Conservation (phyloP, 2,329 filamentous ascomycete genomes). For the Claviceps fusiformis region DNA sequence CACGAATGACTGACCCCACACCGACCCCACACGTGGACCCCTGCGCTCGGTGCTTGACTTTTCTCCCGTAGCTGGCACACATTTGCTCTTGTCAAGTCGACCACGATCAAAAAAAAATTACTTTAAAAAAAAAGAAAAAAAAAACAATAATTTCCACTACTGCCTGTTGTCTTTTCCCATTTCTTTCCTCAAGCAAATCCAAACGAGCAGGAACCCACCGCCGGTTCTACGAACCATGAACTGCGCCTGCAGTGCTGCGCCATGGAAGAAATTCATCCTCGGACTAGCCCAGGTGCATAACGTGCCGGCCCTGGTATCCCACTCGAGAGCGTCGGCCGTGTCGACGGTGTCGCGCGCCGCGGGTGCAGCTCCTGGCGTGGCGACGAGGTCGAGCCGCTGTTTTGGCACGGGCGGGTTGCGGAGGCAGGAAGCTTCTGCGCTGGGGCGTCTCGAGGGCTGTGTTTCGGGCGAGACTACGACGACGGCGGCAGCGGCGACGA, state of each 20-base stretch:
- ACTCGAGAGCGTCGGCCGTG: neutral
- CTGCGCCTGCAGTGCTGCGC: slow-evolving; percentile 32
- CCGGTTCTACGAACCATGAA: slow-evolving; percentile 21
- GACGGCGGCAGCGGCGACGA: neutral
- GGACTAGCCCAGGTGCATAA: slow-evolving; percentile 28
- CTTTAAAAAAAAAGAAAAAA: too few relatives aligned
- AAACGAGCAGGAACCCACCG: too few relatives aligned
- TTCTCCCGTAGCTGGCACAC: too few relatives aligned
- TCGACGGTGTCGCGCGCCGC: neutral
- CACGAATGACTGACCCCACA: neutral
- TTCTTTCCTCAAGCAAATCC: too few relatives aligned
- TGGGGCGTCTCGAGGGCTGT: neutral
- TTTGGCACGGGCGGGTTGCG: neutral
- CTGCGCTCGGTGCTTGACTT: too few relatives aligned
- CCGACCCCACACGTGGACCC: too few relatives aligned
- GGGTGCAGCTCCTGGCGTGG: neutral
- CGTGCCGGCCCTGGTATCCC: slow-evolving; percentile 10
- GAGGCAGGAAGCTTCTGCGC: neutral
- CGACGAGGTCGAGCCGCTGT: neutral
- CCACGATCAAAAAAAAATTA: too few relatives aligned
- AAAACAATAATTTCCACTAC: too few relatives aligned
- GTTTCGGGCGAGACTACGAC: neutral
- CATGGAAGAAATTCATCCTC: slow-evolving; percentile 34
- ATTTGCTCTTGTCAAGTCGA: too few relatives aligned
- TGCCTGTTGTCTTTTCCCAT: too few relatives aligned